phyloP scores from a whole-genome alignment of 371 early-diverging fungal species.

The Coemansia sp. region DNA sequence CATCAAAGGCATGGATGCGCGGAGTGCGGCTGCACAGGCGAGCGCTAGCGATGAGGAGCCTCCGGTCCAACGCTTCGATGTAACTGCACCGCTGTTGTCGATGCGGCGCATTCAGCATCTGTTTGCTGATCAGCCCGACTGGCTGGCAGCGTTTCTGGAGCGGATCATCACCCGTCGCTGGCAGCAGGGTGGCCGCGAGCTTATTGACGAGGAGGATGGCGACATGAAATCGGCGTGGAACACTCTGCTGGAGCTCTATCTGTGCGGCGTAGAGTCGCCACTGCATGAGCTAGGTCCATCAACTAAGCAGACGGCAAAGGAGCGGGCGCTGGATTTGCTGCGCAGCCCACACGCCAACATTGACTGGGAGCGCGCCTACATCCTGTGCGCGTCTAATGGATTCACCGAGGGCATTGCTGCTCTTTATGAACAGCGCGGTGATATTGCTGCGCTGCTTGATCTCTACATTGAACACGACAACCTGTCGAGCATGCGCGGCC shows the following conservation, averaged over 20 bases:
- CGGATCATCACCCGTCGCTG: slow-evolving; percentile 40
- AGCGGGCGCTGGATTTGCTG: slow-evolving; percentile 54
- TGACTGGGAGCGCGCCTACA: slow-evolving; percentile 87
- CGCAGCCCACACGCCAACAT: slow-evolving; percentile 64
- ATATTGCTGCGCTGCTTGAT: slow-evolving; percentile 64
- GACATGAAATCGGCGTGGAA: slow-evolving; percentile 74
- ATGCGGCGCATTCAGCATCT: slow-evolving; percentile 71
- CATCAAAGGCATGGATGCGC: slow-evolving; percentile 43
- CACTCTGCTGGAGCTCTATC: slow-evolving; percentile 87
- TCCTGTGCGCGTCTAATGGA: slow-evolving; percentile 79
- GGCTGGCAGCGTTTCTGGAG: slow-evolving; percentile 45
- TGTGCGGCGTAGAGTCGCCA: slow-evolving; percentile 58
- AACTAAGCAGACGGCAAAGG: slow-evolving; percentile 28
- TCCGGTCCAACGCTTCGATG: not conserved
- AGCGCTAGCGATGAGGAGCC: not conserved
- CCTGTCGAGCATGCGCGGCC: slow-evolving; percentile 69
- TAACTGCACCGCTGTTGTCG: slow-evolving; percentile 11
- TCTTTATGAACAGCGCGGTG: slow-evolving; percentile 74
- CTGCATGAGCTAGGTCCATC: slow-evolving; percentile 8
- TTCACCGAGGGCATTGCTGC: slow-evolving; percentile 85
- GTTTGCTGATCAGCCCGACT: slow-evolving; percentile 54
- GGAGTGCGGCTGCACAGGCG: not conserved
- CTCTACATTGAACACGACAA: slow-evolving; percentile 81
- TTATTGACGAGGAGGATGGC: slow-evolving; percentile 55
- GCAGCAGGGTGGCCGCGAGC: slow-evolving; percentile 22